These are phyloP conservation scores for Eleusine indica DNA, from an alignment of 176 grass and related monocot species.

Conservation along the genomic window DNA sequence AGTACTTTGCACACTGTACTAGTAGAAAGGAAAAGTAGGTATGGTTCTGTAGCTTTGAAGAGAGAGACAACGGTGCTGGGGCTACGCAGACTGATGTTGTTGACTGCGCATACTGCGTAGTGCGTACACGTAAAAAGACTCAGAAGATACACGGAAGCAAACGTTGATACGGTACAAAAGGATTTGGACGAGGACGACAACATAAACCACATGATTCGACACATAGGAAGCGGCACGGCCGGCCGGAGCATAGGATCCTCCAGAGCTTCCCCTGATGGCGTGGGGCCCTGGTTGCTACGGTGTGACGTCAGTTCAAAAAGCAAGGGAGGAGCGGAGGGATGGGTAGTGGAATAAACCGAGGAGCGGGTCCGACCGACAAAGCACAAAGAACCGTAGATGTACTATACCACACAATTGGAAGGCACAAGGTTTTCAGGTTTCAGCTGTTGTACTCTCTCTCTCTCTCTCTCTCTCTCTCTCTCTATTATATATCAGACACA, in stretches of 20 bases:
- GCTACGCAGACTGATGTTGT: no score
- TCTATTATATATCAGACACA: conserved; percentile 19
- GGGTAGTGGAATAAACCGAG: neutral
- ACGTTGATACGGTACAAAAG: no score
- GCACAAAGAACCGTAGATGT: conserved; percentile 20
- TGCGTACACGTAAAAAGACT: no score
- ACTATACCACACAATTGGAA: neutral
- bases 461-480: neutral
- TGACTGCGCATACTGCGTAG: no score
- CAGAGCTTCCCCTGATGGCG: neutral
- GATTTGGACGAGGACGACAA: no score
- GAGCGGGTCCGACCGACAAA: conserved; percentile 27
- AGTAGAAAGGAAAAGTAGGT: no score
- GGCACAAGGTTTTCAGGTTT: no score
- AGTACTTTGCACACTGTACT: no score
- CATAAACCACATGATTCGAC: no score
- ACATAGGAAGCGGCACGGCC: neutral
- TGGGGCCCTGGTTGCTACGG: neutral
- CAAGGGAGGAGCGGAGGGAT: neutral
- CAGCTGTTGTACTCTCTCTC: neutral
- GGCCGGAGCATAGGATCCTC: conserved; percentile 11
- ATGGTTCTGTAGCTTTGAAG: no score
- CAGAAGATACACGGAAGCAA: no score
- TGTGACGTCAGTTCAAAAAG: conserved; percentile 44
- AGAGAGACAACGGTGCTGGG: no score